Evolutionary conservation across 75 land plant genomes (phyloP).

Genomic region (Pinus taeda): DNA sequence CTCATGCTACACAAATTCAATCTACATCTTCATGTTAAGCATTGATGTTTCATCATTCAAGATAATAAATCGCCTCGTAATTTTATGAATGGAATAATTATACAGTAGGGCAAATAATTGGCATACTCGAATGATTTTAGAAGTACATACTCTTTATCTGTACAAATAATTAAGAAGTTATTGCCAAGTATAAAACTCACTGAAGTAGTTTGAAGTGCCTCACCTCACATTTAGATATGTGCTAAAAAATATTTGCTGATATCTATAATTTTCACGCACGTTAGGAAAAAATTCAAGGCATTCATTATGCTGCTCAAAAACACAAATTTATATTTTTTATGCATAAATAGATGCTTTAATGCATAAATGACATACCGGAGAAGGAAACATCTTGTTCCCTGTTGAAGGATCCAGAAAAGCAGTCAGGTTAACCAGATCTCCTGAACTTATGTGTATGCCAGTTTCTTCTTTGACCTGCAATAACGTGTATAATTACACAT

Average conservation of each 20-base stretch:
- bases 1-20: background rate
- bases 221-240: background rate
- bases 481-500: background rate
- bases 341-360: background rate
- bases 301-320: background rate
- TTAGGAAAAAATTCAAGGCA: background rate
- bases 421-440: conserved; percentile 83
- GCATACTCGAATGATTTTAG: background rate
- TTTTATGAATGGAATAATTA: background rate
- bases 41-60: background rate
- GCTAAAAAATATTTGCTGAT: background rate
- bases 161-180: background rate
- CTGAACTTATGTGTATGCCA: conserved; percentile 66
- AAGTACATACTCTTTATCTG: background rate
- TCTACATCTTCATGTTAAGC: background rate
- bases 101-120: background rate
- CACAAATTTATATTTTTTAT: background rate
- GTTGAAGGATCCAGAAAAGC: conserved; percentile 80
- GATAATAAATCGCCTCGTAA: background rate
- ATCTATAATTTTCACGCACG: background rate
- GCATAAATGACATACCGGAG: conserved; percentile 56
- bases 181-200: too few relatives aligned
- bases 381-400: conserved; percentile 83
- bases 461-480: conserved; percentile 93
- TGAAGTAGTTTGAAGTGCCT: background rate